Conservation (phyloP, 1,284 basidiomycete genomes). For the Vanrija sp. region DNA sequence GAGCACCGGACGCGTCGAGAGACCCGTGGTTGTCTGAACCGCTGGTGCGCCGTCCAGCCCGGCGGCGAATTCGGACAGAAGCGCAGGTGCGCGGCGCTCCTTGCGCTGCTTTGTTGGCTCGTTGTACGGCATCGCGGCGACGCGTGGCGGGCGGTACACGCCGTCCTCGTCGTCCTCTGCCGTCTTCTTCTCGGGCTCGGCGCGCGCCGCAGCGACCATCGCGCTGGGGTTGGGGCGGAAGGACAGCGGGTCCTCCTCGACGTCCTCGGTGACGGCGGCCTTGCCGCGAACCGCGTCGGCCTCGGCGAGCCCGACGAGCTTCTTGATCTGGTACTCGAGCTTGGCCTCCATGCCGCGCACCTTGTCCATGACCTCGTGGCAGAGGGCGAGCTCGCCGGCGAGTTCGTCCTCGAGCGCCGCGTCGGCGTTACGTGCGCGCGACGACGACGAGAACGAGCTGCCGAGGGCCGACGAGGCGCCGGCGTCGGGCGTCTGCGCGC, state of each 20-base stretch:
- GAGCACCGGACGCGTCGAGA: conserved; percentile 50
- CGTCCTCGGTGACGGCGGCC: conserved; percentile 54
- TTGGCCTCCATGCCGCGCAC: conserved; percentile 65
- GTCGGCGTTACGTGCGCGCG: neutral
- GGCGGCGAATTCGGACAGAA: conserved; percentile 58
- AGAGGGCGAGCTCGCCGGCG: conserved; percentile 35
- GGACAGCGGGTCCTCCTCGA: conserved; percentile 74
- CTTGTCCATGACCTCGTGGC: conserved; percentile 54
- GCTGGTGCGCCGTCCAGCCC: conserved; percentile 57
- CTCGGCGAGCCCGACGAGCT: conserved; percentile 70
- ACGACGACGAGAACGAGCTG: conserved; percentile 7
- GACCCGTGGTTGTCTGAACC: conserved; percentile 75
- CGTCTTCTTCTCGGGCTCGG: conserved; percentile 21
- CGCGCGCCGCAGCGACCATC: conserved; percentile 27
- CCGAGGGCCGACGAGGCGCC: conserved; percentile 20
- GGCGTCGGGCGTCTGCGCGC: conserved; percentile 7
- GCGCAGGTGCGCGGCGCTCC: conserved; percentile 66
- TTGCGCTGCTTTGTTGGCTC: conserved; percentile 53
- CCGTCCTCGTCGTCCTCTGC: conserved; percentile 49
- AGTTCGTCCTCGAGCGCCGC: conserved; percentile 24
- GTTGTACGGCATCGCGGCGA: conserved; percentile 87
- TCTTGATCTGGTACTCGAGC: conserved; percentile 93
- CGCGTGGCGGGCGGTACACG: conserved; percentile 85
- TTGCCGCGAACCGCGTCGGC: conserved; percentile 54
- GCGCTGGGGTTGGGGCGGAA: conserved; percentile 79